These are phyloP conservation scores for Ceratocystis destructans DNA, from an alignment of 2,329 filamentous ascomycete genomes.

Conservation along the genomic window DNA sequence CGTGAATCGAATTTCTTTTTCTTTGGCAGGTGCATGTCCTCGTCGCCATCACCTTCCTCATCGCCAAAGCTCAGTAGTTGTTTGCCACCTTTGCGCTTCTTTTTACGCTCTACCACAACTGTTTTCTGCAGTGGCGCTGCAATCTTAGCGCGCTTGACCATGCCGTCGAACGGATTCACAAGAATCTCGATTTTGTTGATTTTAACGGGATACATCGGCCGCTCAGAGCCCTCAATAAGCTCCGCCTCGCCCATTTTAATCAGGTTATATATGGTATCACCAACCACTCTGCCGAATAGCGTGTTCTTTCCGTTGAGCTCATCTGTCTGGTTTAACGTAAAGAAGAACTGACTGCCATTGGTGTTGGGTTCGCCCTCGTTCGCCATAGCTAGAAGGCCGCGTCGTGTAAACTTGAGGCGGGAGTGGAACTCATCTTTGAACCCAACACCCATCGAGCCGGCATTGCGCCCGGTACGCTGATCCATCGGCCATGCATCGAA, in stretches of 20 bases:
- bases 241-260: constrained; percentile 87
- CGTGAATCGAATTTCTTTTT: constrained; percentile 69
- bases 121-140: constrained; percentile 29
- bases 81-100: constrained; percentile 62
- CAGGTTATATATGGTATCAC: constrained; percentile 91
- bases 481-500: constrained; percentile 61
- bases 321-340: constrained; percentile 72
- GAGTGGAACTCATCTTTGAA: constrained; percentile 83
- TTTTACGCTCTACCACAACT: constrained; percentile 37
- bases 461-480: constrained; percentile 47
- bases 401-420: constrained; percentile 79
- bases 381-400: constrained; percentile 89
- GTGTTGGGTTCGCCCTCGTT: constrained; percentile 65
- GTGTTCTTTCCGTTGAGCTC: constrained; percentile 86
- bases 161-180: constrained; percentile 70
- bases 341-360: constrained; percentile 95
- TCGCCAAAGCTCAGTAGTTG: constrained; percentile 67
- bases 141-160: constrained; percentile 51
- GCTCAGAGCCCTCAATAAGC: constrained; percentile 61
- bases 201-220: constrained; percentile 73
- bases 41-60: constrained; percentile 47
- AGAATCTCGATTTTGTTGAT: constrained; percentile 62
- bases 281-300: constrained; percentile 79
- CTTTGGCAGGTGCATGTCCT: constrained; percentile 46
- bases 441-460: constrained; percentile 43